phyloP scores from a whole-genome alignment of 73 alveolate species.

The Uronychia setigera region DNA sequence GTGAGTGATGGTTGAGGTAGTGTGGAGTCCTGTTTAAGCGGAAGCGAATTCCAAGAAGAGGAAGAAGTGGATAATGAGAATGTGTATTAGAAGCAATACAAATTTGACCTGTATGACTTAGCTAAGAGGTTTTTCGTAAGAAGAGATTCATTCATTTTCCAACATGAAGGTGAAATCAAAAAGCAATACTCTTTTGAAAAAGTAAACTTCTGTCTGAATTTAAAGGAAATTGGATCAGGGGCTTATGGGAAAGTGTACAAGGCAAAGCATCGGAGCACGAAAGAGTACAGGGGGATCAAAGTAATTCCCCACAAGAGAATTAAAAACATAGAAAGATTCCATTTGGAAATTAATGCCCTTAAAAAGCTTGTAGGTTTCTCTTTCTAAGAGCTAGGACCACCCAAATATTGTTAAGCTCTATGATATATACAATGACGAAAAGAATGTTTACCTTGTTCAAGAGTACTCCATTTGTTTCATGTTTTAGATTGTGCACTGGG shows the following conservation, averaged over 20 bases:
- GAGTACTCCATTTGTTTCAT: slow-evolving; percentile 13
- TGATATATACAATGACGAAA: slow-evolving; percentile 80
- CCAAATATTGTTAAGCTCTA: slow-evolving; percentile 85
- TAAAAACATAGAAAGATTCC: slow-evolving; percentile 69
- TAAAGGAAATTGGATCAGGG: slow-evolving; percentile 83
- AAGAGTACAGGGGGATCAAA: slow-evolving; percentile 79
- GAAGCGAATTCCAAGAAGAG: background rate
- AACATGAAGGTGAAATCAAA: slow-evolving; percentile 10
- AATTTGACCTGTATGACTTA: background rate
- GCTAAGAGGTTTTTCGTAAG: background rate
- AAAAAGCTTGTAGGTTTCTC: slow-evolving; percentile 63
- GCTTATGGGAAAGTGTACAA: slow-evolving; percentile 89
- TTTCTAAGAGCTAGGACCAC: slow-evolving; percentile 70
- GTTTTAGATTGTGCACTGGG: slow-evolving; percentile 74
- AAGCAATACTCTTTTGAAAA: slow-evolving; percentile 2
- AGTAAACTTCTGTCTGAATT: background rate
- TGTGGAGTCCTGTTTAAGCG: background rate
- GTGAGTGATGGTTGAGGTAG: no score
- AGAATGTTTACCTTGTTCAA: slow-evolving; percentile 75
- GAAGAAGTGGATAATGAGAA: background rate
- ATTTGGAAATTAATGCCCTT: slow-evolving; percentile 60
- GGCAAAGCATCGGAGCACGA: slow-evolving; percentile 79
- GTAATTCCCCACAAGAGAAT: slow-evolving; percentile 72
- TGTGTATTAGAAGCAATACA: background rate
- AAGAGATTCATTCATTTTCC: background rate